Percentiles rank a stretch among this genome's conserved stretches.
Conservation (phyloP, 1,284 basidiomycete species). For the Cutaneotrichosporon arboriforme region DNA sequence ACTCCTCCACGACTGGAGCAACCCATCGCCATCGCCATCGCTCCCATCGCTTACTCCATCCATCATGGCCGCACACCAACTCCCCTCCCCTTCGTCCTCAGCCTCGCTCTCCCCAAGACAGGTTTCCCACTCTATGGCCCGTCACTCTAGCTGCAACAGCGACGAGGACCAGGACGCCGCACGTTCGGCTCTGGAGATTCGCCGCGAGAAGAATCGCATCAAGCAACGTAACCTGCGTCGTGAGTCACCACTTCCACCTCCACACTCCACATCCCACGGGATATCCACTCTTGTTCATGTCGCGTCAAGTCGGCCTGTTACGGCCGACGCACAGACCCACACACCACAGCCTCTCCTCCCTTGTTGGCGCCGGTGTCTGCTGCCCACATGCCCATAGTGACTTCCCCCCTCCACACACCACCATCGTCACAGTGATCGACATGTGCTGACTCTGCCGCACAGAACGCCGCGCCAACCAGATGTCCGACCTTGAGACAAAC, state of each 20-base stretch:
- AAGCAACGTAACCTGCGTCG: conserved; percentile 37
- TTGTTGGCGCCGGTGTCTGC: background rate
- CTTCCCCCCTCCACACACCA: background rate
- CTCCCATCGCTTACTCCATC: background rate
- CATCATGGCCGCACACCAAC: conserved; percentile 6
- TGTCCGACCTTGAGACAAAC: conserved; percentile 32
- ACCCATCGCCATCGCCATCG: background rate
- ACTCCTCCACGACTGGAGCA: background rate
- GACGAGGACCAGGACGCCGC: conserved; percentile 8
- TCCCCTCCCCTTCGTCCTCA: conserved; percentile 14
- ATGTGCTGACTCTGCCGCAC: conserved; percentile 1
- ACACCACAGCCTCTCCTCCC: background rate
- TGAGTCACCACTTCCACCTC: conserved; percentile 17
- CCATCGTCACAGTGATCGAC: background rate
- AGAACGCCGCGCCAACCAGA: conserved; percentile 41
- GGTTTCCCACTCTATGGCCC: conserved; percentile 6
- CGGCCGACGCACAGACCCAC: background rate
- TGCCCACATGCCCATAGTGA: background rate
- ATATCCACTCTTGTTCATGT: background rate
- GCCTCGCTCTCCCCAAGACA: conserved; percentile 14
- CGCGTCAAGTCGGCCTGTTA: background rate
- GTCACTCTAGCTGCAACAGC: conserved; percentile 10
- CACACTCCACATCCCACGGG: background rate
- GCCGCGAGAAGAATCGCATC: conserved; percentile 36
- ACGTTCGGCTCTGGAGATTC: conserved; percentile 22